Conservation (phyloP, 2,329 filamentous ascomycete genomes). For the Bipolaris cookei region DNA sequence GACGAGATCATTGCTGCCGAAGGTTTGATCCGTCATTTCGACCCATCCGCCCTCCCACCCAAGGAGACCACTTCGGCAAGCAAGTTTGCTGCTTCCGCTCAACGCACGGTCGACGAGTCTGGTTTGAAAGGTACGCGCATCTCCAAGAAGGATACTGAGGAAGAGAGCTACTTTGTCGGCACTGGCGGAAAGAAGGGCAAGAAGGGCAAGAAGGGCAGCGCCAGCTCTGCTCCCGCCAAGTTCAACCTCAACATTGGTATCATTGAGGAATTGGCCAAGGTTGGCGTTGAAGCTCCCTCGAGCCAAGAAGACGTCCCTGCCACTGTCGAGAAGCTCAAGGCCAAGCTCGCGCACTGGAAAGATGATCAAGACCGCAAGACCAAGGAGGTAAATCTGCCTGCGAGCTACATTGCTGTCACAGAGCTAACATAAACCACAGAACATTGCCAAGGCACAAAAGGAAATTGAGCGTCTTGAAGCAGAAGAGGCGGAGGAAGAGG, state of each 20-base stretch:
- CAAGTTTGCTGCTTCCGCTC: constrained; percentile 74
- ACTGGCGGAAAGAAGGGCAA: constrained; percentile 82
- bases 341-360: constrained; percentile 92
- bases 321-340: constrained; percentile 86
- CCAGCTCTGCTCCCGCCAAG: constrained; percentile 59
- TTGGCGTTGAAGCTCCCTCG: constrained; percentile 88
- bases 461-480: constrained; percentile 84
- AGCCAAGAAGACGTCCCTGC: constrained; percentile 80
- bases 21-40: constrained; percentile 87
- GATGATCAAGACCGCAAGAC: constrained; percentile 87
- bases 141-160: constrained; percentile 82
- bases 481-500: constrained; percentile 66
- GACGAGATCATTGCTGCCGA: constrained; percentile 92
- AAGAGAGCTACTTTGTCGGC: constrained; percentile 81
- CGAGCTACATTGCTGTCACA: background rate
- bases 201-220: constrained; percentile 83
- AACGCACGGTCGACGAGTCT: constrained; percentile 83
- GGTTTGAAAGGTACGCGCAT: constrained; percentile 84
- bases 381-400: constrained; percentile 71
- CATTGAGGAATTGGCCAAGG: constrained; percentile 84
- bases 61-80: constrained; percentile 69
- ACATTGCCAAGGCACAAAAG: constrained; percentile 94
- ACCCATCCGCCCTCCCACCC: constrained; percentile 69
- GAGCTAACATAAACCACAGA: constrained; percentile 62
- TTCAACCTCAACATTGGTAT: constrained; percentile 91